These are phyloP conservation scores for Schizothecium vesticola DNA, from an alignment of 495 filamentous ascomycete species.

Conservation along the genomic window DNA sequence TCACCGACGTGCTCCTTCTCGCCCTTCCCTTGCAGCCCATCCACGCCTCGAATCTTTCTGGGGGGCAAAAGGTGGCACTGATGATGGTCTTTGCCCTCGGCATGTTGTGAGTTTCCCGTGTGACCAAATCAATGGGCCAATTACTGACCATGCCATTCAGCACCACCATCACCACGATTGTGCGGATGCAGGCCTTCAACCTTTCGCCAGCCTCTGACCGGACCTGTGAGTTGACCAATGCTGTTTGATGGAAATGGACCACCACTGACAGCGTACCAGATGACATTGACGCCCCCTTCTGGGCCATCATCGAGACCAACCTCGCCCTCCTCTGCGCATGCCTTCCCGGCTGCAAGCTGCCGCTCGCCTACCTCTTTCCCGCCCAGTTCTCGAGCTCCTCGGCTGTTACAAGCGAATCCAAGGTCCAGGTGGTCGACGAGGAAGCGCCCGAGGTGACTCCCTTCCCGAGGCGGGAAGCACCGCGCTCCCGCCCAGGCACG, in stretches of 20 bases:
- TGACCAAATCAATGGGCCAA: neutral
- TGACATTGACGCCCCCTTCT: constrained; percentile 3
- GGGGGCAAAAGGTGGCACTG: constrained; percentile 6
- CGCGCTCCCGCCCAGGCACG: neutral
- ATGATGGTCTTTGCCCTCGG: constrained; percentile 8
- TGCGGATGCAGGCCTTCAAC: constrained; percentile 8
- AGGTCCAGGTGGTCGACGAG: neutral
- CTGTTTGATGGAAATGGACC: neutral
- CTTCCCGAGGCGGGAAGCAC: neutral
- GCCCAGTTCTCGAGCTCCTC: neutral
- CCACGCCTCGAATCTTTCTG: constrained; percentile 5
- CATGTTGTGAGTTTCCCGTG: constrained; percentile 7
- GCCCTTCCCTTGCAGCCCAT: constrained; percentile 36
- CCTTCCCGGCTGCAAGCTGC: constrained; percentile 11
- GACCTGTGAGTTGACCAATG: neutral
- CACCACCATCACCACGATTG: constrained; percentile 7
- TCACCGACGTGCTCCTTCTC: constrained; percentile 51
- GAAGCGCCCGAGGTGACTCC: neutral
- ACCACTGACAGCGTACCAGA: neutral
- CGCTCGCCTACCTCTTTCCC: constrained; percentile 8
- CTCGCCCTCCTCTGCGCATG: constrained; percentile 15
- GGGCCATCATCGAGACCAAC: constrained; percentile 14
- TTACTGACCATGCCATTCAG: neutral
- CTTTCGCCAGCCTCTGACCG: neutral
- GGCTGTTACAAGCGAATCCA: neutral